Percentiles rank a stretch among this genome's conserved stretches.
Evolutionary conservation across 1,139 yeast species (phyloP).

Genomic region (Barnettozyma hawaiiensis): DNA sequence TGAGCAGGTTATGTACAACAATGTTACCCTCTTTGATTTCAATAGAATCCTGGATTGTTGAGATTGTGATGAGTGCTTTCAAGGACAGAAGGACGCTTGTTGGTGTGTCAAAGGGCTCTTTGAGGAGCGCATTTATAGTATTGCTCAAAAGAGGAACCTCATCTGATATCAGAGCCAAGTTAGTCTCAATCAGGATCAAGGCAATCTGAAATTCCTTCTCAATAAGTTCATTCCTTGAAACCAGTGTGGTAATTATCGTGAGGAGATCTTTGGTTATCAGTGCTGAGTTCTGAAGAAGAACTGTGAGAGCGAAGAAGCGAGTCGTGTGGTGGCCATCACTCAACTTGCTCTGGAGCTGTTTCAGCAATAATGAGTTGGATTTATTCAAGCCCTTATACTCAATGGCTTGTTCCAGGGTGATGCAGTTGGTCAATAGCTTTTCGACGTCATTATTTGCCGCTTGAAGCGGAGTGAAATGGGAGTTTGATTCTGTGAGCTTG

Average conservation of each 20-base stretch:
- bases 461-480: neutral
- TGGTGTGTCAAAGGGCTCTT: neutral
- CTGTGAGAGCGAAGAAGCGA: constrained; percentile 7
- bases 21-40: neutral
- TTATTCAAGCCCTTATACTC: neutral
- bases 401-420: neutral
- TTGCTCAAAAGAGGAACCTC: neutral
- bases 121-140: neutral
- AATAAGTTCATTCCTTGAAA: neutral
- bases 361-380: constrained; percentile 10
- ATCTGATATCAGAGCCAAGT: neutral
- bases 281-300: constrained; percentile 8
- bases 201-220: constrained; percentile 10
- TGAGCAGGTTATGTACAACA: neutral
- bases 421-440: neutral
- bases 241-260: neutral
- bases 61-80: constrained; percentile 13
- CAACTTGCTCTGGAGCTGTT: constrained; percentile 4
- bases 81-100: constrained; percentile 3
- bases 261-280: neutral
- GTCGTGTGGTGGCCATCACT: constrained; percentile 5
- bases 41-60: constrained; percentile 2
- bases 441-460: neutral
- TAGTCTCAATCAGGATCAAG: constrained; percentile 6
- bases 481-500: constrained; percentile 13